Conservation (phyloP, 1,139 yeast genomes). For the Yamadazyma sp. region DNA sequence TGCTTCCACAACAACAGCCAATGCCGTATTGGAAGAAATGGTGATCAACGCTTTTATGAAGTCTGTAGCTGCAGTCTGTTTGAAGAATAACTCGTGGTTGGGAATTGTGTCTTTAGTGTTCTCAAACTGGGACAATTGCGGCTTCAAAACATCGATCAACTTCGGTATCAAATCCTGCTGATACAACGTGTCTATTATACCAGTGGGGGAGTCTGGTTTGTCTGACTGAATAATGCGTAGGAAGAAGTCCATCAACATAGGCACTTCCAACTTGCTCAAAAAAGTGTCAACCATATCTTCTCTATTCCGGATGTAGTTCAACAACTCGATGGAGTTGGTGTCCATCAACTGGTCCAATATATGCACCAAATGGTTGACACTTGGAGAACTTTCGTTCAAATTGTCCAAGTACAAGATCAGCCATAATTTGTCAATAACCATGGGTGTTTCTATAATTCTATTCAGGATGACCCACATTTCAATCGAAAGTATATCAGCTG, state of each 20-base stretch:
- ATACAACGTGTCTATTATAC: slow-evolving; percentile 53
- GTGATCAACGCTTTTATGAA: slow-evolving; percentile 91
- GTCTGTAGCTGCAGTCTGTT: slow-evolving; percentile 94
- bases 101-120: slow-evolving; percentile 20
- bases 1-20: slow-evolving; percentile 47
- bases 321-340: slow-evolving; percentile 46
- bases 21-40: slow-evolving; percentile 71
- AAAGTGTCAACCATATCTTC: slow-evolving; percentile 53
- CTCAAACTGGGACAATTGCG: slow-evolving; percentile 38
- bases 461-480: slow-evolving; percentile 48
- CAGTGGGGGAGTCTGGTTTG: slow-evolving; percentile 63
- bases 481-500: slow-evolving; percentile 43
- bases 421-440: slow-evolving; percentile 44
- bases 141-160: slow-evolving; percentile 49
- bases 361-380: slow-evolving; percentile 41
- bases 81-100: slow-evolving; percentile 47
- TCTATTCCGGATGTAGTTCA: slow-evolving; percentile 55
- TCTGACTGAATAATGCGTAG: slow-evolving; percentile 64
- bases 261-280: slow-evolving; percentile 54
- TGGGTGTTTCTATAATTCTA: slow-evolving; percentile 45
- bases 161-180: slow-evolving; percentile 53
- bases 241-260: slow-evolving; percentile 57
- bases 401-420: slow-evolving; percentile 38
- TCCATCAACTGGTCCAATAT: slow-evolving; percentile 49
- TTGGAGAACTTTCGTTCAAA: slow-evolving; percentile 39